Base-by-base conservation (phyloP, 306 rosid genomes). In the Sicyos edulis region DNA sequence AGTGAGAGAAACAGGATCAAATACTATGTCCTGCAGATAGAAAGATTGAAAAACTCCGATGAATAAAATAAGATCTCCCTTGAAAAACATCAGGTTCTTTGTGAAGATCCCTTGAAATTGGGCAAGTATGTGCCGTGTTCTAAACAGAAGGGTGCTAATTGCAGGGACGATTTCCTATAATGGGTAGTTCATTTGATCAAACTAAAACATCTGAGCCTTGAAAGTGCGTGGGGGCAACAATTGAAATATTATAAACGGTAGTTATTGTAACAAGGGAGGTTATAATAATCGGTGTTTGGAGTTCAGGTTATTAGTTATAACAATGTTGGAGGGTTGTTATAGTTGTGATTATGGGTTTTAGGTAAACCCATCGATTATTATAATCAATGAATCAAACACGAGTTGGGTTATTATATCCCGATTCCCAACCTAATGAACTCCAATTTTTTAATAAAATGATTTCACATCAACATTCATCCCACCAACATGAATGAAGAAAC, bases 1-100 rank as follows among this genome's bases (percentile, higher is more conserved):
- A 17, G 84, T 79, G 73, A 93, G 89, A 78, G 97, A 86, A 80
- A 89, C 95, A 2, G 99, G 92, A 85, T 93, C 99, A 79, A 93
- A 93, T 76, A 93, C 95, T 2, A 91, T 88, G 10, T 93, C 99
- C 99, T 93, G 84, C 69, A 67, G 67, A 37, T 37, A 17, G 14
- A 22, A 60, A 45, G 24, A 66, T 49, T 16, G 37, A 34, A 72
- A 20, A 68, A 16, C 16, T 11, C 13, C 11, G 20, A 71, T 69
- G 59, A 69, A 16, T 51, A 20, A 68, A 42, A n/a, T 47, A 42
- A 40, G 5, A 42, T 65, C 34, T 44, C 11, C 20, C 2, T 45
- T 17, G 5, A 44, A 54, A 19, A 66, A 66, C 34, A 66, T 20
- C 14, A 20, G 17, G 9, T 66, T 66, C 34, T 5, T 17, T 13